Percentiles rank a stretch among this genome's conserved stretches.
phyloP scores from a whole-genome alignment of 208 protist species.

The Porcisia hertigi region DNA sequence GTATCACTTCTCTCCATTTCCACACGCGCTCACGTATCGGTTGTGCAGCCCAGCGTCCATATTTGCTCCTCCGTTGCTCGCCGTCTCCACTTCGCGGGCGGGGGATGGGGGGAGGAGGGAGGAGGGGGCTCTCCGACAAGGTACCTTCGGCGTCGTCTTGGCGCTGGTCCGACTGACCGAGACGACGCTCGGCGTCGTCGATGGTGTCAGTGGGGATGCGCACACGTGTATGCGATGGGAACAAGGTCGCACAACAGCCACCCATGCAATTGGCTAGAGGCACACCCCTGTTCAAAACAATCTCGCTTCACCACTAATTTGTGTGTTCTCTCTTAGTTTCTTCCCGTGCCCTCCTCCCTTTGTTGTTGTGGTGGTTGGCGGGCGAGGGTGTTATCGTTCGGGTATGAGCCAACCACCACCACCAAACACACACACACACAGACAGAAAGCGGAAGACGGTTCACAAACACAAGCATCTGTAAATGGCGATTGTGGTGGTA shows the following conservation, averaged over 20 bases:
- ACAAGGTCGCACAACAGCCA: not conserved
- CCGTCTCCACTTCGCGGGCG: too few species aligned
- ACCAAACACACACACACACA: not conserved
- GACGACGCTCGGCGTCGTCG: not conserved
- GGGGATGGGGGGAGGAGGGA: too few species aligned
- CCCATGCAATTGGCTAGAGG: not conserved
- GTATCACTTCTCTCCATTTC: not conserved
- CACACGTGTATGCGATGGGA: not conserved
- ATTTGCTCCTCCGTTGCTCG: not conserved
- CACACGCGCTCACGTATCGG: conserved; percentile 12
- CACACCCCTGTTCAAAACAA: not conserved
- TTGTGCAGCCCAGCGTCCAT: not conserved
- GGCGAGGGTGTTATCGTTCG: too few species aligned
- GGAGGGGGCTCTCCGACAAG: not conserved
- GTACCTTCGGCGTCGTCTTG: not conserved
- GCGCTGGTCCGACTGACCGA: not conserved
- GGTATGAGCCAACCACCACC: not conserved
- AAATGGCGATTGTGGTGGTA: conserved; percentile 79
- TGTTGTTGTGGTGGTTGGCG: not conserved
- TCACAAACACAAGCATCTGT: not conserved
- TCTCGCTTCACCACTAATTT: not conserved
- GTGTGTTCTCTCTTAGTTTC: not conserved
- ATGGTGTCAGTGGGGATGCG: not conserved
- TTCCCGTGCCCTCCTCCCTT: not conserved
- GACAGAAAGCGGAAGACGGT: not conserved